phyloP scores from a whole-genome alignment of 441 rosid species.

The Adansonia madagascariensis region DNA sequence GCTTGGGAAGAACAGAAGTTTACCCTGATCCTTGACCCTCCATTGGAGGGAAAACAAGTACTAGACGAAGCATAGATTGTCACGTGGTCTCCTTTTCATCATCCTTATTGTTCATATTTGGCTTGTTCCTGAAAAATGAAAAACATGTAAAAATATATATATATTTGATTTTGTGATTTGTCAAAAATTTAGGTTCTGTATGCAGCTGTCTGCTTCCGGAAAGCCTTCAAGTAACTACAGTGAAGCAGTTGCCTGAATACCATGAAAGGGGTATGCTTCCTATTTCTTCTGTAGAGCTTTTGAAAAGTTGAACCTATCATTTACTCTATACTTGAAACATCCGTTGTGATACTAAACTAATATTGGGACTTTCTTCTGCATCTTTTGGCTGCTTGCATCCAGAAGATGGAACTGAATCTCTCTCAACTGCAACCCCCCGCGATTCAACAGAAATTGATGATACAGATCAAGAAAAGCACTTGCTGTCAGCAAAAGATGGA shows the following conservation, averaged over 20 bases:
- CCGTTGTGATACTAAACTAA: background rate
- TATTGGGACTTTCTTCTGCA: constrained; percentile 5
- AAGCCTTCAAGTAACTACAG: constrained; percentile 74
- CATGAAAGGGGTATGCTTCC: constrained; percentile 37
- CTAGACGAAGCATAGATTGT: background rate
- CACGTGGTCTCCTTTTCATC: constrained; percentile 10
- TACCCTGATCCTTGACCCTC: constrained; percentile 8
- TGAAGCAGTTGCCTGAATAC: constrained; percentile 68
- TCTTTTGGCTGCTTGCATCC: constrained; percentile 22
- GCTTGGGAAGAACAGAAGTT: background rate
- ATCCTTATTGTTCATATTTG: background rate
- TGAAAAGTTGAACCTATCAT: background rate
- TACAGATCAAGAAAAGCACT: constrained; percentile 54
- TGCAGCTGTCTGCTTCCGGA: constrained; percentile 85
- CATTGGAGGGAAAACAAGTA: constrained; percentile 2
- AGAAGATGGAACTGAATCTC: constrained; percentile 57
- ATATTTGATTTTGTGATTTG: background rate
- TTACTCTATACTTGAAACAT: background rate
- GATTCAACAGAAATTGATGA: constrained; percentile 54
- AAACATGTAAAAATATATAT: background rate
- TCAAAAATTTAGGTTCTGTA: constrained; percentile 52
- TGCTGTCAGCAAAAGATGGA: constrained; percentile 45
- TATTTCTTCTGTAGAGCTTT: background rate
- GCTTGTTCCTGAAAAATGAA: background rate
- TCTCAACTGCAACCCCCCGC: constrained; percentile 42